Evolutionary conservation across 352 stramenopile species (phyloP), one percentile per base, ranked within the genome.

Genomic region (Phytophthora lateralis): DNA sequence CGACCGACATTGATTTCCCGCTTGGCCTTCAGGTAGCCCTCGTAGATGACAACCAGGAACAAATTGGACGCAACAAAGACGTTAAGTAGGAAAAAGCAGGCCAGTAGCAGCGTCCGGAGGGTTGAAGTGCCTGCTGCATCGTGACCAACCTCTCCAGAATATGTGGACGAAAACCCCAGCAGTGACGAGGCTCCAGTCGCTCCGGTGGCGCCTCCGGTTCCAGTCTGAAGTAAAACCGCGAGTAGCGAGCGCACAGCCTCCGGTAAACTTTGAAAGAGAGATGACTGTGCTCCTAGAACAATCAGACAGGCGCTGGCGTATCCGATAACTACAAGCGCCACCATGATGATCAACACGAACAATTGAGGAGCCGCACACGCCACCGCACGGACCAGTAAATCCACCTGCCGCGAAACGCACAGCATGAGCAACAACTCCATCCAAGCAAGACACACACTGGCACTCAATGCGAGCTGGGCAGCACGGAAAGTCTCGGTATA

Each of bases 301-400:
- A 88, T 49, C 15, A 81, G 52, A n/a, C 75, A 78, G 11, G 75
- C 72, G 7, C 68, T 82, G 12, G 73, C 75, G 26, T 83, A 88
- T 8, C 75, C 73, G 45, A 80, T 74, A 7, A 85, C 32, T 24
- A 85, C 52, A 7, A 80, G 15, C 0, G 48, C 45, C 18, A 80
- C 42, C 35, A 69, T 73, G 6, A 82, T 5, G 3, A 80, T 26
- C 14, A 88, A 51, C 9, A 69, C 64, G 17, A 73, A 35, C 15
- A 88, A 56, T 20, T 81, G 55, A 2, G 67, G 60, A 1, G 60
- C 47, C 18, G 71, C 72, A 1, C 69, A 48, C 2, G 71, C 39
- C 34, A 85, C 27, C 15, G 68, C 75, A 24, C 75, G 66, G 10
- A 82, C 64, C 5, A 84, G 63, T 24, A 81, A 55, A 17, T 81